Percentiles rank a stretch among this genome's conserved stretches.
These are phyloP conservation scores for Paramarasmius palmivorus DNA, from an alignment of 1,284 basidiomycete genomes.

Conservation along the genomic window DNA sequence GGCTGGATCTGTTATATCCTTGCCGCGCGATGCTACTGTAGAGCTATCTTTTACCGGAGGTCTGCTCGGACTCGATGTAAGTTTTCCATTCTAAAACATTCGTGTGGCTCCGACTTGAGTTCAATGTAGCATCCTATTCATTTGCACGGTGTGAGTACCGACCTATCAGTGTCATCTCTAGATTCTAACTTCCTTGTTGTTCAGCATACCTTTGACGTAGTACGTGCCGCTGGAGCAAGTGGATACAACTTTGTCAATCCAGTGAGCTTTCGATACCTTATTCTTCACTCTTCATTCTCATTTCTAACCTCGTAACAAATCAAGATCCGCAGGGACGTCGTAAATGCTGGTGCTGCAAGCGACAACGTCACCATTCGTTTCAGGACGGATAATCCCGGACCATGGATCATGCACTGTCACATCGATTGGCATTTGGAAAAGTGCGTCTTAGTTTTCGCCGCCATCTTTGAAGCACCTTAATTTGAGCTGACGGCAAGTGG, in stretches of 20 bases:
- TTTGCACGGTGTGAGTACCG: constrained; percentile 36
- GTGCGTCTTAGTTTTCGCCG: constrained; percentile 28
- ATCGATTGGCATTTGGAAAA: constrained; percentile 43
- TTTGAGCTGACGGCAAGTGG: too few species aligned
- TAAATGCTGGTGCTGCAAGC: constrained; percentile 23
- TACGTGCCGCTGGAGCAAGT: too few species aligned
- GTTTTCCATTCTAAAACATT: neutral
- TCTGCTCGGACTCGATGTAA: neutral
- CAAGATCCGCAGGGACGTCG: constrained; percentile 6
- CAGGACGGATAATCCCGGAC: constrained; percentile 43
- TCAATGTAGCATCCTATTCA: constrained; percentile 39
- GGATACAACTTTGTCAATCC: too few species aligned
- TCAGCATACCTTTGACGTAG: constrained; percentile 36
- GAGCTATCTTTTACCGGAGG: constrained; percentile 1
- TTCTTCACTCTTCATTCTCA: too few species aligned
- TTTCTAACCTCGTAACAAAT: too few species aligned
- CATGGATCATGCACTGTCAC: constrained; percentile 48
- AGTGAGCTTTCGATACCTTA: too few species aligned
- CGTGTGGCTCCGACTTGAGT: neutral
- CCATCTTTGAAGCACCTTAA: too few species aligned
- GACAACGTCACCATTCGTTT: neutral
- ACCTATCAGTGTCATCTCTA: constrained; percentile 18
- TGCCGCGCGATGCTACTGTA: neutral
- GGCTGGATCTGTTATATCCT: neutral
- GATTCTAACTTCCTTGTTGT: neutral